Evolutionary conservation across 2,329 filamentous ascomycete species (phyloP).

Genomic region (Cercospora nicotianae): DNA sequence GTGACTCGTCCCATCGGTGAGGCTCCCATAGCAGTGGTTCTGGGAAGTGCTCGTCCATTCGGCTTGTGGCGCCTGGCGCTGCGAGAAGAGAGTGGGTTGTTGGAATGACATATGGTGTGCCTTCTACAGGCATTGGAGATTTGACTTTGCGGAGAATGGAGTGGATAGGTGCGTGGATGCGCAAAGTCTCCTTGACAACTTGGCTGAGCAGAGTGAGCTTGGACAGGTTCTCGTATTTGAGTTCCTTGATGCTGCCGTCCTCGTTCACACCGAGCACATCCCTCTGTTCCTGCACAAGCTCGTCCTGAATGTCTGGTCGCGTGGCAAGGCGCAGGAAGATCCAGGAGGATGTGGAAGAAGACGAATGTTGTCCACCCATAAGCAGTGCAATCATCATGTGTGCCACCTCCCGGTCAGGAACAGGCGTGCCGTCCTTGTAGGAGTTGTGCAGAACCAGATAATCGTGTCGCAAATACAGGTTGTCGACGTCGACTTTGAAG

Average conservation of each 20-base stretch:
- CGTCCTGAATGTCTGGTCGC: conserved; percentile 73
- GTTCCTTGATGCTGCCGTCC: conserved; percentile 58
- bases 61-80: conserved; percentile 77
- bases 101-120: conserved; percentile 80
- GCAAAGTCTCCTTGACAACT: conserved; percentile 87
- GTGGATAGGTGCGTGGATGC: conserved; percentile 89
- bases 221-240: conserved; percentile 75
- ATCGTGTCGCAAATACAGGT: too few species aligned
- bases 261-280: conserved; percentile 66
- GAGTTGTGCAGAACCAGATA: too few species aligned
- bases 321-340: conserved; percentile 79
- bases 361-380: conserved; percentile 90
- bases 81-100: conserved; percentile 78
- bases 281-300: conserved; percentile 81
- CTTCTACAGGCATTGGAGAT: conserved; percentile 77
- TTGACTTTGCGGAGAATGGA: conserved; percentile 93
- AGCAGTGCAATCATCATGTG: conserved; percentile 93
- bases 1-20: conserved; percentile 78
- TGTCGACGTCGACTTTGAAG: too few species aligned
- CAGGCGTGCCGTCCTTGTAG: conserved; percentile 76
- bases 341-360: conserved; percentile 80
- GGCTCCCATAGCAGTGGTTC: conserved; percentile 83
- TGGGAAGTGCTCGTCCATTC: conserved; percentile 74
- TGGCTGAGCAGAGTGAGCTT: conserved; percentile 79
- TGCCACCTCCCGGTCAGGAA: conserved; percentile 83